Percentiles rank a stretch among this genome's conserved stretches.
Conservation (phyloP, 768 basidiomycete genomes). For the Hericium coralloides region DNA sequence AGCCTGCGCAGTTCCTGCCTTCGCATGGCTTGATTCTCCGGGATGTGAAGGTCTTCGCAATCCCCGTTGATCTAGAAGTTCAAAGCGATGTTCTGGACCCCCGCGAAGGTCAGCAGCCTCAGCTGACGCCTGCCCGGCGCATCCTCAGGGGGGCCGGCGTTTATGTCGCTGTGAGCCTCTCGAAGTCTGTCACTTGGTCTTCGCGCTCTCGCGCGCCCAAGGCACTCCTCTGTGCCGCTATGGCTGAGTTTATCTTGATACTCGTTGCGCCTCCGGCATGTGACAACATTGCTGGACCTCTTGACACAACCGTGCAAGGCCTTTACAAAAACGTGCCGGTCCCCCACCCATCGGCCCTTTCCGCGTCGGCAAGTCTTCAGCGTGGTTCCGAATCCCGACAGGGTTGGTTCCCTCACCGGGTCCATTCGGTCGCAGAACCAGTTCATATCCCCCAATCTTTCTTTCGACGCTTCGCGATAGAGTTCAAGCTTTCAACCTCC, state of each 20-base stretch:
- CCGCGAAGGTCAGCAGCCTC: neutral
- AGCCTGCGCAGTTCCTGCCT: too few species aligned
- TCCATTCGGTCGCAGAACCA: neutral
- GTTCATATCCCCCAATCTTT: slow-evolving; percentile 3
- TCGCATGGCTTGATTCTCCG: too few species aligned
- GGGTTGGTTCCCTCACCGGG: slow-evolving; percentile 5
- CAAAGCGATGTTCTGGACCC: neutral
- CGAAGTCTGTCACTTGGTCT: neutral
- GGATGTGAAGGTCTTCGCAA: too few species aligned
- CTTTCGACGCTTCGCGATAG: slow-evolving; percentile 9
- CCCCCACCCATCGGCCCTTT: slow-evolving; percentile 5
- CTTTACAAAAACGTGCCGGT: slow-evolving; percentile 10
- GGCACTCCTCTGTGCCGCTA: slow-evolving; percentile 2
- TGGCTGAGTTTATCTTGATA: slow-evolving; percentile 9
- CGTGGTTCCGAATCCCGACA: neutral
- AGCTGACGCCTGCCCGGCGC: neutral
- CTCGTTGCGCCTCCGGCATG: slow-evolving; percentile 5
- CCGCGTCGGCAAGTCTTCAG: slow-evolving; percentile 7
- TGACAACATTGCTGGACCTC: slow-evolving; percentile 7
- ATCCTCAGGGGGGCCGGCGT: neutral
- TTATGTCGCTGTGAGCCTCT: neutral
- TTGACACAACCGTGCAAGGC: slow-evolving; percentile 1
- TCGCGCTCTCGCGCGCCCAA: neutral
- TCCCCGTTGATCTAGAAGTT: neutral
- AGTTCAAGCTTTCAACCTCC: slow-evolving; percentile 10